phyloP scores from a whole-genome alignment of 257 asterid species.

The Nicotiana noctiflora region DNA sequence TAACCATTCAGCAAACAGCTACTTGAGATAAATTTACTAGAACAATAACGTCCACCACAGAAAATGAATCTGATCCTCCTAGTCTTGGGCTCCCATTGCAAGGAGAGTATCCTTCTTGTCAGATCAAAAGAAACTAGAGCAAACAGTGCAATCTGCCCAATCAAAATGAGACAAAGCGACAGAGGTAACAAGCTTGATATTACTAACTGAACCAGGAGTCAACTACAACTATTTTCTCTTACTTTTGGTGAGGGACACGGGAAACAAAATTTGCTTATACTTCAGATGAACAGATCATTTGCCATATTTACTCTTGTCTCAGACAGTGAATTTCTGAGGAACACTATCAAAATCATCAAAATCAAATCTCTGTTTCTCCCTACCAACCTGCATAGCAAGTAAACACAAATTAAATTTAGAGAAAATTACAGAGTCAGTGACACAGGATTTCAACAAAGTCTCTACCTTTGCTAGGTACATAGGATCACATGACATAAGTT shows the following conservation, averaged over 20 bases:
- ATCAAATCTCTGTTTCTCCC: constrained; percentile 86
- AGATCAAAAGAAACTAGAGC: not conserved
- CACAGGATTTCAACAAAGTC: not conserved
- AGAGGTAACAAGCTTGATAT: not conserved
- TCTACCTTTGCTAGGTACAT: constrained; percentile 72
- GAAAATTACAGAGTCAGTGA: not conserved
- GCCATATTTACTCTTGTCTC: constrained; percentile 23
- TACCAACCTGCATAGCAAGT: constrained; percentile 50
- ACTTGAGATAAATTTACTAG: not conserved
- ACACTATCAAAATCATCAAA: constrained; percentile 82
- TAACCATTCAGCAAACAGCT: not conserved
- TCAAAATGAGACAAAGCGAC: not conserved
- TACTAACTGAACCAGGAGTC: not conserved
- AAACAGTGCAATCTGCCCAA: not conserved
- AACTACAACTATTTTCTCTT: not conserved
- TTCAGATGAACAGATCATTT: not conserved
- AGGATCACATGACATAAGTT: constrained; percentile 67
- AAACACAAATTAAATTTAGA: not conserved
- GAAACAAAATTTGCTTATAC: not conserved
- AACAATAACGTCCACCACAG: not conserved
- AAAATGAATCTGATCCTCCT: not conserved
- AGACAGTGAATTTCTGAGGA: constrained; percentile 67
- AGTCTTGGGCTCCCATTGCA: not conserved
- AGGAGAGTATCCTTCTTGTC: not conserved
- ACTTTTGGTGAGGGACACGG: not conserved